phyloP scores from a whole-genome alignment of 1,139 yeast species.

The Sugiyamaella novakii region DNA sequence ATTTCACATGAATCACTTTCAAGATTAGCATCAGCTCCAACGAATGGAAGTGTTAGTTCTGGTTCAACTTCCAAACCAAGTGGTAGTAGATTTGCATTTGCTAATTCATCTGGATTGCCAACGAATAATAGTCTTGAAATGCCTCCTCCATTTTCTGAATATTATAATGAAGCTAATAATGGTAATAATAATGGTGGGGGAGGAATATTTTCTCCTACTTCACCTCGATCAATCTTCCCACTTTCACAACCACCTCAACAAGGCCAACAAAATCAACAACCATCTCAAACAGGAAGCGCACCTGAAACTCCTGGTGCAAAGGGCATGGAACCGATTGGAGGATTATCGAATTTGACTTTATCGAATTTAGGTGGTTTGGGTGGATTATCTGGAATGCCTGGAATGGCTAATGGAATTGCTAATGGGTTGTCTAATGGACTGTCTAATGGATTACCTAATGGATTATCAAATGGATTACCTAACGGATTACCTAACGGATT shows the following conservation, averaged over 20 bases:
- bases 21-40: slow-evolving; percentile 4
- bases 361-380: slow-evolving; percentile 7
- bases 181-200: not conserved
- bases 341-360: slow-evolving; percentile 7
- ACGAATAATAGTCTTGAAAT: slow-evolving; percentile 23
- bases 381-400: slow-evolving; percentile 1
- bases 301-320: slow-evolving; percentile 19
- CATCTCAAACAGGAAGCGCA: slow-evolving; percentile 17
- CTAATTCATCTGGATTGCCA: slow-evolving; percentile 16
- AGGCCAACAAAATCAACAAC: slow-evolving; percentile 14
- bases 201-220: slow-evolving; percentile 36
- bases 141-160: slow-evolving; percentile 26
- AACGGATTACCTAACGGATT: slow-evolving; percentile 12
- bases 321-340: slow-evolving; percentile 16
- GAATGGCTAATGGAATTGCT: slow-evolving; percentile 5
- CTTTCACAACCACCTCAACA: slow-evolving; percentile 22
- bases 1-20: slow-evolving; percentile 26
- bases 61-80: slow-evolving; percentile 2
- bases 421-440: slow-evolving; percentile 16
- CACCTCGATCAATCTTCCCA: slow-evolving; percentile 37
- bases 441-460: slow-evolving; percentile 11
- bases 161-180: slow-evolving; percentile 21
- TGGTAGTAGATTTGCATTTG: slow-evolving; percentile 19
- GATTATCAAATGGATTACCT: slow-evolving; percentile 15
- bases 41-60: not conserved